These are phyloP conservation scores for Fusarium sp. DNA, from an alignment of 2,329 filamentous ascomycete species.

Conservation along the genomic window DNA sequence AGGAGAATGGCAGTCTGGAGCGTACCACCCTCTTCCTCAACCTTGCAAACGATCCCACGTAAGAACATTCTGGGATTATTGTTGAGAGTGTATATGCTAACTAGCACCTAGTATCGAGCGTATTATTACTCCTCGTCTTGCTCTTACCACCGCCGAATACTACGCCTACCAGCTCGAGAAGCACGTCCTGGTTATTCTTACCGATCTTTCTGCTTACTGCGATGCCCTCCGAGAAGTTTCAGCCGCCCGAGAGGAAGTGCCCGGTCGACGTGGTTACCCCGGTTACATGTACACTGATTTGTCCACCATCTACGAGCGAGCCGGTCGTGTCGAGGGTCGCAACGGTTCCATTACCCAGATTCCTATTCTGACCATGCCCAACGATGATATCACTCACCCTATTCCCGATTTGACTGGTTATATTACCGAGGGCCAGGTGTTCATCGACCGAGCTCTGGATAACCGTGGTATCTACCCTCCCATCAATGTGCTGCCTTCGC, in stretches of 20 bases:
- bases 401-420: conserved; percentile 99
- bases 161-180: conserved; percentile 99
- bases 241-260: conserved; percentile 96
- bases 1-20: conserved; percentile 99
- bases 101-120: conserved; percentile 81
- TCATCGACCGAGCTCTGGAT: conserved; percentile 89
- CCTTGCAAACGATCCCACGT: conserved; percentile 98
- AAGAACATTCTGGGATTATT: conserved; percentile 51
- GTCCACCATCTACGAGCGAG: conserved; percentile 99
- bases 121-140: conserved; percentile 99
- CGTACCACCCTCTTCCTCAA: conserved; percentile 98
- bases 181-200: conserved; percentile 98
- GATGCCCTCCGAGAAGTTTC: conserved; percentile 99
- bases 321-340: conserved; percentile 94
- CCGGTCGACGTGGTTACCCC: conserved; percentile 97
- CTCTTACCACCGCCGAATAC: conserved; percentile 98
- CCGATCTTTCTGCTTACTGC: conserved; percentile 97
- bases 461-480: conserved; percentile 99
- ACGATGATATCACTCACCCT: conserved; percentile 99
- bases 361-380: conserved; percentile 98
- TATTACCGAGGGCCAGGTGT: conserved; percentile 99
- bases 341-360: conserved; percentile 99
- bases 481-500: conserved; percentile 97
- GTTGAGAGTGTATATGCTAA: conserved; percentile 7
- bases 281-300: conserved; percentile 99